Evolutionary conservation across 2,329 filamentous ascomycete genomes (phyloP).

Genomic region (Trichoderma koningiopsis): DNA sequence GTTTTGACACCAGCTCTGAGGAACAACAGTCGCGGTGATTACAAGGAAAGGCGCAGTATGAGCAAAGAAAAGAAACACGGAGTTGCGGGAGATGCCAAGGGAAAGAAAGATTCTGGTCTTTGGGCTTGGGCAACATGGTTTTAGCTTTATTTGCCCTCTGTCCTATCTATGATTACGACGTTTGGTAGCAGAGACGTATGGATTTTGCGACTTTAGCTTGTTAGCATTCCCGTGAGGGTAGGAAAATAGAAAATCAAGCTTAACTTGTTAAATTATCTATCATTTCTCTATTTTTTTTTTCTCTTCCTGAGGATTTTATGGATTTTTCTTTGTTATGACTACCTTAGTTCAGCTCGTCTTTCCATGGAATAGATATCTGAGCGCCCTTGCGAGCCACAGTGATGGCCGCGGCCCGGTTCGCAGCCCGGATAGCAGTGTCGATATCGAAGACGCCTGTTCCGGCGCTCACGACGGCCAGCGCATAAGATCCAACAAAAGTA

Average conservation of each 20-base stretch:
- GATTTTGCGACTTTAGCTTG: too few relatives aligned
- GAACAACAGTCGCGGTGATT: too few relatives aligned
- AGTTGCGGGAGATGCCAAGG: constrained; percentile 22
- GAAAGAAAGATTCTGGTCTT: constrained; percentile 34
- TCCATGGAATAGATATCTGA: constrained; percentile 49
- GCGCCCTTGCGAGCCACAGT: constrained; percentile 48
- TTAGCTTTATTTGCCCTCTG: background rate
- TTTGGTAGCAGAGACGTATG: background rate
- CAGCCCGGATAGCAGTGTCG: constrained; percentile 58
- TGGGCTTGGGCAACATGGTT: constrained; percentile 33
- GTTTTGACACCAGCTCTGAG: background rate
- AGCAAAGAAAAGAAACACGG: background rate
- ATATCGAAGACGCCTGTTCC: constrained; percentile 50
- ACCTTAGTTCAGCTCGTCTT: constrained; percentile 44
- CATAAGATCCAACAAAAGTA: constrained; percentile 89
- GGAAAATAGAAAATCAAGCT: background rate
- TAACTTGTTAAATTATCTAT: constrained; percentile 24
- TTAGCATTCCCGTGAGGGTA: background rate
- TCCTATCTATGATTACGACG: background rate
- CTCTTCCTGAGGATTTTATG: background rate
- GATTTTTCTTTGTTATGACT: background rate
- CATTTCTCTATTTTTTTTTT: constrained; percentile 24
- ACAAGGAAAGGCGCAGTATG: background rate
- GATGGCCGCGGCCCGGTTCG: constrained; percentile 49
- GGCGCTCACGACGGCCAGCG: constrained; percentile 67